Conservation (phyloP, 164 flowering plant genomes). For the Litsea cubeba region DNA sequence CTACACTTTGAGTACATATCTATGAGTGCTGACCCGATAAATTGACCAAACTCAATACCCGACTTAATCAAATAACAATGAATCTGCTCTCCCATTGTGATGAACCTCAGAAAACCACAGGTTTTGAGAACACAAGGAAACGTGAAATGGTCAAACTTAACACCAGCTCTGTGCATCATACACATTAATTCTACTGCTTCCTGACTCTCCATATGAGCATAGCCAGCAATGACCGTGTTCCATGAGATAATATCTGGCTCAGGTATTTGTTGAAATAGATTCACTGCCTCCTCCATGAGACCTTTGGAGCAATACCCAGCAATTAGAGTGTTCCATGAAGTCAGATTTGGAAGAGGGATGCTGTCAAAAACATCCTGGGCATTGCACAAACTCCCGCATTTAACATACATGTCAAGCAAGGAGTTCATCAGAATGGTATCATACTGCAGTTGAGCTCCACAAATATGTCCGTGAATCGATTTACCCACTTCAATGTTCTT, state of each 20-base stretch:
- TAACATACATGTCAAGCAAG: conserved; percentile 30
- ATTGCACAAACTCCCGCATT: conserved; percentile 21
- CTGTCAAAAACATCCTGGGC: conserved; percentile 23
- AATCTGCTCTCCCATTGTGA: conserved; percentile 21
- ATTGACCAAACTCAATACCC: conserved; percentile 6
- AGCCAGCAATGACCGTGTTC: conserved; percentile 29
- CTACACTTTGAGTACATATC: conserved; percentile 27
- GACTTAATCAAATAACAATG: conserved; percentile 21
- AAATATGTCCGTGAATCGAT: conserved; percentile 16
- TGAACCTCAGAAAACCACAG: conserved; percentile 14
- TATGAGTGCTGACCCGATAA: conserved; percentile 17
- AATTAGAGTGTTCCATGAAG: conserved; percentile 29
- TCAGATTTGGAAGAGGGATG: conserved; percentile 4
- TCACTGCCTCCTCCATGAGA: conserved; percentile 22
- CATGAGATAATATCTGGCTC: conserved; percentile 23
- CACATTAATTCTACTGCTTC: conserved; percentile 13
- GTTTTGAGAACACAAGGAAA: conserved; percentile 24
- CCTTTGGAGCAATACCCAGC: conserved; percentile 23
- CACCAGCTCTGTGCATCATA: conserved; percentile 19
- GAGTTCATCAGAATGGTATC: conserved; percentile 28
- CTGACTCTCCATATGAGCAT: conserved; percentile 5
- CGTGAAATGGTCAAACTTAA: conserved; percentile 25
- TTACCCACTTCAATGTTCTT: conserved; percentile 23
- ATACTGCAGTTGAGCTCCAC: conserved; percentile 4
- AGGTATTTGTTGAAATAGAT: conserved; percentile 23